Base-by-base conservation (phyloP, 768 basidiomycete genomes). In the Cystofilobasidium ferigula region DNA sequence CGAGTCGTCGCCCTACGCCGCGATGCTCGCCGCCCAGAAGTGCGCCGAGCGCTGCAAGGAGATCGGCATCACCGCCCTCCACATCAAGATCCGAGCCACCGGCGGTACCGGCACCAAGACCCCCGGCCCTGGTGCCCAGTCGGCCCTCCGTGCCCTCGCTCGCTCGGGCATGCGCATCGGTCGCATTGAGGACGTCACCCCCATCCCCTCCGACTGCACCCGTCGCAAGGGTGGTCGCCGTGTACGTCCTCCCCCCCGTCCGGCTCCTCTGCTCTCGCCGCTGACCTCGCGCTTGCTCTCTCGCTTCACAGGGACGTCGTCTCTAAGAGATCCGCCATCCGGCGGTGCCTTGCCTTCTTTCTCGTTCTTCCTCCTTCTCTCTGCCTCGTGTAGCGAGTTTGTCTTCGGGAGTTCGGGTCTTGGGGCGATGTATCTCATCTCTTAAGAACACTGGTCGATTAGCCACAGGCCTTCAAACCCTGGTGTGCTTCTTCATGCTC, bases 151-250 rank as follows among this genome's bases (percentile, higher is more conserved):
- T 79, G 95, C 93, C 61, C 86, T 98, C 66, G 95, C 95, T 73
- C 92, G 94, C 80, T 86, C 94, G 65, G 94, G 95, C 62, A 95
- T 99, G 91, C 82, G 87, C 71, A 97, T 99, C 71, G 95, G 95
- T 65, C 83, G 95, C 71, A 98, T 99, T 73, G 94, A 97, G 75
- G 69, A 57, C 60, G 53, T 68, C 57, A 51, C 62, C 36, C 43
- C 53, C 61, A 84, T 94, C 68, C 95, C 95, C 61, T 93, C 93
- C 56, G 95, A 99, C 78, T 92, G 86, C 67, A 99, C 95, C 72
- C 83, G 95, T 75, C 84, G 93, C 79, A 99, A 99, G 88, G 89
- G 90, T 48, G 67, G 61, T 36, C 61, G 63, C 18, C 43, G 14
- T 6, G 13, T 42, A 12, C 20, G 13, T 42, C n/a, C n/a, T n/a